A percentile compares a stretch with the other conserved stretches of the same genome.
These are phyloP conservation scores for Ampelocalamus luodianensis DNA, from an alignment of 176 grass and related monocot genomes.

Conservation along the genomic window DNA sequence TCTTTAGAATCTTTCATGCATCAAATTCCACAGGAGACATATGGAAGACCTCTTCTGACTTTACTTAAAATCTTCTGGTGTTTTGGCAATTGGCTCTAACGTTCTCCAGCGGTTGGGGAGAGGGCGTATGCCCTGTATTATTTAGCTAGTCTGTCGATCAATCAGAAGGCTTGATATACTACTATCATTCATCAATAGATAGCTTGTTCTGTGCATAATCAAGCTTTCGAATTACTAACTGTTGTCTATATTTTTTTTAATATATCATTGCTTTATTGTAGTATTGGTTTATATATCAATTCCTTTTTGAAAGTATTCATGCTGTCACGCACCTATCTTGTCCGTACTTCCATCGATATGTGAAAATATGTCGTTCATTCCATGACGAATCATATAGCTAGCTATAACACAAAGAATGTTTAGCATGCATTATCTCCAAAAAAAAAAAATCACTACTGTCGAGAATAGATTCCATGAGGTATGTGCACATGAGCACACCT, in stretches of 20 bases:
- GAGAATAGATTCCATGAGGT: slow-evolving; percentile 35
- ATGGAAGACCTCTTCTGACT: background rate
- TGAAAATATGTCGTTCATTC: background rate
- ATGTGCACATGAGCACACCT: slow-evolving; percentile 40
- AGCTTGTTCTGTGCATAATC: background rate
- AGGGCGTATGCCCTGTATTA: background rate
- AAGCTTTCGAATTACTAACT: background rate
- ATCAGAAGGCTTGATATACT: background rate
- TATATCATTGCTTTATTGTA: background rate
- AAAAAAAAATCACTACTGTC: slow-evolving; percentile 10
- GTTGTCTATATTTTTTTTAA: background rate
- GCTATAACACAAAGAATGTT: background rate
- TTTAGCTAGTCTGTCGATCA: background rate
- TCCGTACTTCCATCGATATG: background rate
- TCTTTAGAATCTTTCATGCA: slow-evolving; percentile 10
- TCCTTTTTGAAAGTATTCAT: background rate
- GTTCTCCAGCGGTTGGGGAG: background rate
- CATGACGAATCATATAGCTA: background rate
- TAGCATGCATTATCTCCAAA: background rate
- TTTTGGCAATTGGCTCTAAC: background rate
- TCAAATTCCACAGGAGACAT: background rate
- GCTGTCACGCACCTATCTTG: background rate
- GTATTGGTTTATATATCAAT: background rate
- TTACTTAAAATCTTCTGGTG: background rate
- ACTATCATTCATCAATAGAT: background rate